A percentile compares a stretch with the other conserved stretches of the same genome.
Evolutionary conservation across 495 filamentous ascomycete genomes (phyloP).

Genomic region (Durotheca rogersii): DNA sequence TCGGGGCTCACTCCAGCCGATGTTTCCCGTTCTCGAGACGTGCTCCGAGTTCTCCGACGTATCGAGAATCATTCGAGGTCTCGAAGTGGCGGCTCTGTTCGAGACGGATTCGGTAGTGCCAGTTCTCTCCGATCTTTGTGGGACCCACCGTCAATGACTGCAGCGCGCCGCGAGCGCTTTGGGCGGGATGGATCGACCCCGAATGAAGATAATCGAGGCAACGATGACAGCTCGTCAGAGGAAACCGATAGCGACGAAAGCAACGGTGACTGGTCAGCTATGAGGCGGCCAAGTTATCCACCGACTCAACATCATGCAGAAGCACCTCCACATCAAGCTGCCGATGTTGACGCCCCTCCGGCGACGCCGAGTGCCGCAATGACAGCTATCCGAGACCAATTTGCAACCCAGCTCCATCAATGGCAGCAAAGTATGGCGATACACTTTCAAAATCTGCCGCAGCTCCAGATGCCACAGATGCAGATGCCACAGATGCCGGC

Average conservation of each 20-base stretch:
- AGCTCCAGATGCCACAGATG: constrained; percentile 67
- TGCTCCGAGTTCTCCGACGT: constrained; percentile 51
- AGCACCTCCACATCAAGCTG: constrained; percentile 17
- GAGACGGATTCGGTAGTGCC: constrained; percentile 66
- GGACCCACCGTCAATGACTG: constrained; percentile 51
- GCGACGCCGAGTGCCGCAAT: constrained; percentile 63
- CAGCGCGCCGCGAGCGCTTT: constrained; percentile 38
- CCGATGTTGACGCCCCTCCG: constrained; percentile 37
- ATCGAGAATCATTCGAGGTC: constrained; percentile 61
- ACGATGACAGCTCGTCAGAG: constrained; percentile 44
- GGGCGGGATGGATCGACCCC: constrained; percentile 35
- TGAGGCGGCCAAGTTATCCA: constrained; percentile 39
- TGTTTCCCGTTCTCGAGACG: constrained; percentile 64
- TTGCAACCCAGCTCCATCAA: constrained; percentile 76
- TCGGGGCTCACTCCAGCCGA: constrained; percentile 73
- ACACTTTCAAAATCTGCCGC: constrained; percentile 41
- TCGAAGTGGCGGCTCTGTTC: constrained; percentile 46
- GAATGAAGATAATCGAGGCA: constrained; percentile 40
- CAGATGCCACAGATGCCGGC: constrained; percentile 62
- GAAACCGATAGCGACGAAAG: constrained; percentile 39
- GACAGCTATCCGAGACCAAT: constrained; percentile 72
- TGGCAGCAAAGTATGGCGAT: constrained; percentile 66
- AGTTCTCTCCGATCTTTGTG: constrained; percentile 64
- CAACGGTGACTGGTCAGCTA: constrained; percentile 39
- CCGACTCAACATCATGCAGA: constrained; percentile 29